A percentile compares a stretch with the other conserved stretches of the same genome.
phyloP scores from a whole-genome alignment of 2,329 filamentous ascomycete species.

The Alternaria incomplexa region DNA sequence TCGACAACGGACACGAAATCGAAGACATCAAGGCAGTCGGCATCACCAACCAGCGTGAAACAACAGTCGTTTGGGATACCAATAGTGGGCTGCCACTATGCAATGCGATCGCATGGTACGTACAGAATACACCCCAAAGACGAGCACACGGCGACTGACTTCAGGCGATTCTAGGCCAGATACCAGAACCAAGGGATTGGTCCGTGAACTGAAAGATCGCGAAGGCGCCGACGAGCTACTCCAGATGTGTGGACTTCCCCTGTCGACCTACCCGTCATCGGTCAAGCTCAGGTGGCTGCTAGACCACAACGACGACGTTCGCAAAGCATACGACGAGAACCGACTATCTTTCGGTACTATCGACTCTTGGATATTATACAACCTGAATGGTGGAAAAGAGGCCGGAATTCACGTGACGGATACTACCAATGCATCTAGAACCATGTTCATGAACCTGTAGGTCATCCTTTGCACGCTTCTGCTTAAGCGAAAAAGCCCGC shows the following conservation, averaged over 20 bases:
- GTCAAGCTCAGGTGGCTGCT: constrained; percentile 87
- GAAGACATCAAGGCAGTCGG: constrained; percentile 78
- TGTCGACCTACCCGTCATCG: constrained; percentile 87
- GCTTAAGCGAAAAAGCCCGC: constrained; percentile 1
- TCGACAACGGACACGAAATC: constrained; percentile 69
- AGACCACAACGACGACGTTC: constrained; percentile 71
- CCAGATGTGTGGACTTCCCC: constrained; percentile 77
- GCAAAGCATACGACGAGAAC: constrained; percentile 75
- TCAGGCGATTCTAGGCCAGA: constrained; percentile 61
- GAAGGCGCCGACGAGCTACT: constrained; percentile 72
- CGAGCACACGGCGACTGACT: constrained; percentile 3
- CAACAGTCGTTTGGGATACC: constrained; percentile 83
- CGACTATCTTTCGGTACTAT: constrained; percentile 84
- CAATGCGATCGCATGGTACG: constrained; percentile 81
- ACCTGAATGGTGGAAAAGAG: constrained; percentile 74
- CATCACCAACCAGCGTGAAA: constrained; percentile 91
- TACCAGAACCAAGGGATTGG: constrained; percentile 76
- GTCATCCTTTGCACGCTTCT: not conserved
- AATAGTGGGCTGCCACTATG: constrained; percentile 79
- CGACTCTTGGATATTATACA: constrained; percentile 87
- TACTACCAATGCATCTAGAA: constrained; percentile 84
- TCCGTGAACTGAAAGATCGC: constrained; percentile 74
- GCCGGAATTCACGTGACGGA: constrained; percentile 80
- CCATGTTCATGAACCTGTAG: constrained; percentile 89
- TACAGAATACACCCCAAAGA: not conserved